These are phyloP conservation scores for Blastocladiella britannica DNA, from an alignment of 192 early-diverging fungal genomes.

Conservation along the genomic window DNA sequence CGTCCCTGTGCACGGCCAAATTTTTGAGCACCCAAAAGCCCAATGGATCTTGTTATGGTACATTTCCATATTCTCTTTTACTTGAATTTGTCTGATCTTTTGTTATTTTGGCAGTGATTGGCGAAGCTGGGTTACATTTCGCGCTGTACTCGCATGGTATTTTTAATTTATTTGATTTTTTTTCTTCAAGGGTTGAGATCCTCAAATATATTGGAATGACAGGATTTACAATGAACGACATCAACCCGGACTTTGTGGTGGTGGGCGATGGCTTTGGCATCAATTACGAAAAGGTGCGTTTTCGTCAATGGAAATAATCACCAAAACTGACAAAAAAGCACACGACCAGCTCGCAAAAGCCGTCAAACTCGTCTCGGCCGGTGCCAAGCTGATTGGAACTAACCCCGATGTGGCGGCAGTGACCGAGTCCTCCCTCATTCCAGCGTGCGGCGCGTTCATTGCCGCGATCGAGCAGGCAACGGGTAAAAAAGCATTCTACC, in stretches of 20 bases:
- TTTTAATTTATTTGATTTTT: no score
- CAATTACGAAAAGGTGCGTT: slow-evolving; percentile 29
- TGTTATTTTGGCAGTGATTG: slow-evolving; percentile 10
- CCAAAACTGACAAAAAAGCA: background rate
- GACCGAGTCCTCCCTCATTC: slow-evolving; percentile 21
- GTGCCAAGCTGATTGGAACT: slow-evolving; percentile 40
- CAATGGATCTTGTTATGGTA: slow-evolving; percentile 8
- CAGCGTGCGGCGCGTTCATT: slow-evolving; percentile 33
- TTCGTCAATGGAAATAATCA: no score
- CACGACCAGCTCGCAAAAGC: slow-evolving; percentile 19
- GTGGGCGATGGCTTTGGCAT: slow-evolving; percentile 30
- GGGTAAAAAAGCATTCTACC: slow-evolving; percentile 34
- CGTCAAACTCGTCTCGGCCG: slow-evolving; percentile 24
- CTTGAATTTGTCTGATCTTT: background rate
- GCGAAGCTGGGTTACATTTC: slow-evolving; percentile 33
- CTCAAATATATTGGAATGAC: no score
- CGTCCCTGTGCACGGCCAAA: slow-evolving; percentile 29
- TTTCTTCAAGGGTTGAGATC: no score
- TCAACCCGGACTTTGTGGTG: slow-evolving; percentile 36
- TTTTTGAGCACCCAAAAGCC: slow-evolving; percentile 34
- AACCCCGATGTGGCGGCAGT: slow-evolving; percentile 34
- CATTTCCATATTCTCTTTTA: background rate
- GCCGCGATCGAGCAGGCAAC: slow-evolving; percentile 31
- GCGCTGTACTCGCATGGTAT: slow-evolving; percentile 33
- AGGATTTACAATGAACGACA: slow-evolving; percentile 37